Percentiles rank a stretch among this genome's conserved stretches.
Evolutionary conservation across 192 early-diverging fungal genomes (phyloP).

Genomic region (Geosiphon pyriformis): DNA sequence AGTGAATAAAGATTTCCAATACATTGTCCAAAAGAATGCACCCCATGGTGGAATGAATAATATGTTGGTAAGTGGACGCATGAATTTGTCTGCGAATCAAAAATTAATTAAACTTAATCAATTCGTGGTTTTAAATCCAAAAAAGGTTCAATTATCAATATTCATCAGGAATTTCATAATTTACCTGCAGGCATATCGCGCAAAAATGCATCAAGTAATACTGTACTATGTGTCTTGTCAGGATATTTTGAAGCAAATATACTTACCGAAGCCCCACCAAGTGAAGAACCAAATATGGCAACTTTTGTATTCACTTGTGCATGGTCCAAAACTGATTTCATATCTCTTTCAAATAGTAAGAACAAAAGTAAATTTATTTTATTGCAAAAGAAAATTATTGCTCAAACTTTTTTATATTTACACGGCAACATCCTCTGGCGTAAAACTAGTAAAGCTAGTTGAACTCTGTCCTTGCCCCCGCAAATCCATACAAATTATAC

Average conservation of each 20-base stretch:
- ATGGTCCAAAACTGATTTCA: slow-evolving; percentile 4
- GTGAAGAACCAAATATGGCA: neutral
- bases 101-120: too few relatives aligned
- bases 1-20: slow-evolving; percentile 2
- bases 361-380: neutral
- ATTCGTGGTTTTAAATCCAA: neutral
- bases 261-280: neutral
- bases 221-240: neutral
- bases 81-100: slow-evolving; percentile 4
- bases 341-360: neutral
- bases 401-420: neutral
- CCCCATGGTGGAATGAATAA: neutral
- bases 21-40: neutral
- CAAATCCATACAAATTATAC: slow-evolving; percentile 2
- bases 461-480: neutral
- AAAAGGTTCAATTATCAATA: neutral
- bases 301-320: neutral
- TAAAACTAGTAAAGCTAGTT: neutral
- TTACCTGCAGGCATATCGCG: neutral
- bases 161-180: neutral
- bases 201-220: neutral
- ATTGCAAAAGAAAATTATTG: neutral
- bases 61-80: neutral
- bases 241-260: slow-evolving; percentile 7
- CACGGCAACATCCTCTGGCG: neutral